Evolutionary conservation across 805 yeast species (phyloP), one percentile per base, ranked within the genome.

Genomic region (Nakazawaea sp.): DNA sequence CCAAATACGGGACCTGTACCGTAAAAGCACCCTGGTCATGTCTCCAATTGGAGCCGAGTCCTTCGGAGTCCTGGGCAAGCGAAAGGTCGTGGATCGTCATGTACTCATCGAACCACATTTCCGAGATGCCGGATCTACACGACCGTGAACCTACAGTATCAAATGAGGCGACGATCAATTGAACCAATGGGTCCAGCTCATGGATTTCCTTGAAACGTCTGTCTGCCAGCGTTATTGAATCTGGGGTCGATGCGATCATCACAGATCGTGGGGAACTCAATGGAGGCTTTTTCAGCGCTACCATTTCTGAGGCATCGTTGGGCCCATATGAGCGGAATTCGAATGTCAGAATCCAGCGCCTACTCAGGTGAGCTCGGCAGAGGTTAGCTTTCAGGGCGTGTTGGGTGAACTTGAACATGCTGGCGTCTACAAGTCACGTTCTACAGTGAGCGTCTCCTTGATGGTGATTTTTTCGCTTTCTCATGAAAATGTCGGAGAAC

Each of bases 91-190:
- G 20, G 7, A 36, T 20, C 3, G 11, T 20, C 18, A 36, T 4
- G 5, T 5, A 15, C 8, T 26, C 28, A 26, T 30, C 21, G 15
- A 13, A 11, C 37, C 37, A 38, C 7, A 38, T 12, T 13, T 33
- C 37, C 3, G 41, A 32, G 2, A 33, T 13, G 9, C 41, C 41
- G 11, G 33, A 23, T 15, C 37, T 28, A 11, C 8, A 5, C 2
- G 36, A 24, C 18, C 23, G 16, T 13, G 9, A 6, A 3, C 38
- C 38, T 5, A 34, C 32, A 1, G 42, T 26, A 16, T 39, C 42
- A 21, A 39, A 34, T 9, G 34, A 27, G 18, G 28, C 42, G n/a
- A 30, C 9, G 8, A 38, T 16, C 13, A 38, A 18, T 18, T 38
- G 42, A 6, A 33, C 15, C 6, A 12, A 13, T 16, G 29, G 33